Base-by-base conservation (phyloP, 768 basidiomycete species). In the Pisolithus sp. region DNA sequence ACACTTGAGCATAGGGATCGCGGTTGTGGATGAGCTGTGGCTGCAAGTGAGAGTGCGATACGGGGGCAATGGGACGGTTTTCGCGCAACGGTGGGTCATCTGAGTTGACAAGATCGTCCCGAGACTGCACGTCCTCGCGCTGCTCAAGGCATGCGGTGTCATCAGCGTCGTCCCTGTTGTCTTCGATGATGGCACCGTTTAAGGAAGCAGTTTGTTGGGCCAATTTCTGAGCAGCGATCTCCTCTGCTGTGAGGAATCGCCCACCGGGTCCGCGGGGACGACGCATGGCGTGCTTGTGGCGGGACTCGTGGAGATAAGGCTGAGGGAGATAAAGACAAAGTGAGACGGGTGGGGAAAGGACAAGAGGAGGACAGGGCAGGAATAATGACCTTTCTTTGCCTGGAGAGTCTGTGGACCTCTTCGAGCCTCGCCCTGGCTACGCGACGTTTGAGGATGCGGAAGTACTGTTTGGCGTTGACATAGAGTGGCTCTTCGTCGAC, bases 391-490 rank as follows among this genome's bases (percentile, higher is more conserved):
- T 99, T 98, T 66, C 96, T 79, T 68, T 95, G 89, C 59, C 86
- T 79, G 52, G 92, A 93, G 56, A 99, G 80, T 57, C 92, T 79
- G 59, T 96, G 93, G 49, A 98, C 78, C 70, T 98, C 95, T 62
- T 96, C 94, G 48, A 97, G 77, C 46, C 96, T 79, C 3, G 92
- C 90, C 41, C 95, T 74, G 5, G 95, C 93, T 59, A 89, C 81
- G 51, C 96, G 80, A 56, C 96, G 80, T 75, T 98, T 97, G 69
- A 99, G 81, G 62, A 99, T 98, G 65, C 96, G 89, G 62, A 94
- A 93, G 68, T 98, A 99, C 71, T 99, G 96, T 67, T 99, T 99
- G 53, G 96, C 95, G 62, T 99, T 99, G 53, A 99, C 96, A 72
- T 97, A 97, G 59, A 99, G 84, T 24, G 96, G 95, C 68, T 99